phyloP scores from a whole-genome alignment of 2,329 filamentous ascomycete species.

The Cercospora beticola region DNA sequence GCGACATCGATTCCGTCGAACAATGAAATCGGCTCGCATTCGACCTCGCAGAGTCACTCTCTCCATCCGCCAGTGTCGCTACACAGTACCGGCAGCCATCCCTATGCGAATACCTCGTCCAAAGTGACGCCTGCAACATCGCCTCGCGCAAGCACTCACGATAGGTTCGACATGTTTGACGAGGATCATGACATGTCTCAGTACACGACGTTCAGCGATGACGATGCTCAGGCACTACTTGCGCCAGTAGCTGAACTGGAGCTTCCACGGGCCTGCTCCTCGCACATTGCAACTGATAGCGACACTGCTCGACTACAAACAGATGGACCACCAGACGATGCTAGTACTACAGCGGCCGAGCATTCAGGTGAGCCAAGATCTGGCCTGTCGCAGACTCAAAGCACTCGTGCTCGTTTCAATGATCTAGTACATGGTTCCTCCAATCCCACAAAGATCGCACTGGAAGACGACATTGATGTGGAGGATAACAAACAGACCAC shows the following conservation, averaged over 20 bases:
- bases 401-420: not conserved
- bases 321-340: not conserved
- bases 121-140: conserved; percentile 23
- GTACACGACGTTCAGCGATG: conserved; percentile 17
- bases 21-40: conserved; percentile 14
- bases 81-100: conserved; percentile 36
- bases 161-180: conserved; percentile 29
- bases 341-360: not conserved
- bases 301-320: conserved; percentile 10
- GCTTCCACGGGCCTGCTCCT: conserved; percentile 20
- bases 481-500: not conserved
- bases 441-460: not conserved
- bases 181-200: not conserved
- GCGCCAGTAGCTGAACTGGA: not conserved
- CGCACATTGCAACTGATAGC: conserved; percentile 29
- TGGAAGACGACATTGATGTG: not conserved
- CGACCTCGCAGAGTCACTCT: conserved; percentile 32
- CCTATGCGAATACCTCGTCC: conserved; percentile 47
- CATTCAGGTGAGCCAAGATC: not conserved
- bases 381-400: not conserved
- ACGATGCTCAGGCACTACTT: conserved; percentile 11
- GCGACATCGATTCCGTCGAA: not conserved
- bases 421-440: not conserved
- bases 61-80: conserved; percentile 28
- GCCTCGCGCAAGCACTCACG: conserved; percentile 5